Evolutionary conservation across 2,329 filamentous ascomycete species (phyloP).

Genomic region (Phialophora tarda): DNA sequence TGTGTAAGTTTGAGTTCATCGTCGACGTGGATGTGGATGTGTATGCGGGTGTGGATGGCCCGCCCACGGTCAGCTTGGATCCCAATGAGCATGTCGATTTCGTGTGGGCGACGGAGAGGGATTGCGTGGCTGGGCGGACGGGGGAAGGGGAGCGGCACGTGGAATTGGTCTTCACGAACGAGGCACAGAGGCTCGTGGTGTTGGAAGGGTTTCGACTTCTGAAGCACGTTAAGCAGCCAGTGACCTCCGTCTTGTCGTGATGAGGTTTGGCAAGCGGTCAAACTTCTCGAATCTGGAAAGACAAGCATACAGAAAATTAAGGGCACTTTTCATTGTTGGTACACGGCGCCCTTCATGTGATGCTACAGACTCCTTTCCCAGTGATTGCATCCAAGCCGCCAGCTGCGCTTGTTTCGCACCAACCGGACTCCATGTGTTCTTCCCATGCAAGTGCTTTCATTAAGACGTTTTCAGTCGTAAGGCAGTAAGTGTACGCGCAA

Average conservation of each 20-base stretch:
- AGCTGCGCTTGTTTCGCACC: neutral
- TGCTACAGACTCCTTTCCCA: neutral
- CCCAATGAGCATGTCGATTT: conserved; percentile 46
- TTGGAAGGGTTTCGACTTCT: conserved; percentile 24
- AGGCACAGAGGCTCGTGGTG: conserved; percentile 18
- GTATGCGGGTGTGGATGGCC: neutral
- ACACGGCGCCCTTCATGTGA: neutral
- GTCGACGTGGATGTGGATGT: conserved; percentile 43
- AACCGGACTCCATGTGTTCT: neutral
- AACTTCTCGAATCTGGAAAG: neutral
- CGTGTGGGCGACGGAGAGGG: conserved; percentile 48
- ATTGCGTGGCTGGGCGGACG: conserved; percentile 38
- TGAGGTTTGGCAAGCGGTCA: neutral
- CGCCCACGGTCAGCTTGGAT: conserved; percentile 41
- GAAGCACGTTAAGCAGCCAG: neutral
- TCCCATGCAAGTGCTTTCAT: neutral
- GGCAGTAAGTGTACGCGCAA: neutral
- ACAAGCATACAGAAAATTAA: neutral
- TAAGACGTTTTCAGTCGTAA: neutral
- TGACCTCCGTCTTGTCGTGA: neutral
- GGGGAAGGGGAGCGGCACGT: neutral
- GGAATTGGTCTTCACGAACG: conserved; percentile 28
- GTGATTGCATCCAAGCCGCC: neutral
- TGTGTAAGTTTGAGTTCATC: conserved; percentile 48
- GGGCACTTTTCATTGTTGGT: neutral